These are phyloP conservation scores for Alnus rubra DNA, from an alignment of 306 rosid species.

Conservation along the genomic window DNA sequence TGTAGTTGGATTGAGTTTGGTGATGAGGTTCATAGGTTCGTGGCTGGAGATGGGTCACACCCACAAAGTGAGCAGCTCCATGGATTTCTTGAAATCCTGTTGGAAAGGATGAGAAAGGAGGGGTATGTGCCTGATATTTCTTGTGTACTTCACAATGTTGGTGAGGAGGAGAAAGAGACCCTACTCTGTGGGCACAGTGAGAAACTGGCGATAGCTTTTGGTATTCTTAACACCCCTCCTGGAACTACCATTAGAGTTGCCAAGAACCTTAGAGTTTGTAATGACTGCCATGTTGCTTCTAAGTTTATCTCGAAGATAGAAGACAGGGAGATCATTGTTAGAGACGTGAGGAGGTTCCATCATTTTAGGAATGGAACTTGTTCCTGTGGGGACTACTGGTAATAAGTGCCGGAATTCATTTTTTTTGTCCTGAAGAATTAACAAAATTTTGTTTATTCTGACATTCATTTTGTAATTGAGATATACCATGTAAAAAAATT, in stretches of 20 bases:
- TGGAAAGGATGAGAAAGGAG: slow-evolving; percentile 67
- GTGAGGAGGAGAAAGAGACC: slow-evolving; percentile 80
- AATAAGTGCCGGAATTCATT: neutral
- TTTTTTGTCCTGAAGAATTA: neutral
- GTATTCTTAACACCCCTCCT: slow-evolving; percentile 72
- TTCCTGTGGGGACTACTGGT: slow-evolving; percentile 97
- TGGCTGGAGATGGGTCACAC: slow-evolving; percentile 80
- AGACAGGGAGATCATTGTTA: slow-evolving; percentile 73
- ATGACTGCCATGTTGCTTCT: slow-evolving; percentile 78
- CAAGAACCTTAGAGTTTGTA: slow-evolving; percentile 92
- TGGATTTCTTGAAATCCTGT: slow-evolving; percentile 60
- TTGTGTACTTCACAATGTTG: slow-evolving; percentile 81
- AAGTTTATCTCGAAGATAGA: slow-evolving; percentile 72
- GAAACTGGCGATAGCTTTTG: slow-evolving; percentile 92
- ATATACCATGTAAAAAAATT: neutral
- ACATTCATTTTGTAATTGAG: neutral
- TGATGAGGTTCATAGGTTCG: slow-evolving; percentile 81
- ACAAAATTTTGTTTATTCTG: neutral
- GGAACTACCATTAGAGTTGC: slow-evolving; percentile 85
- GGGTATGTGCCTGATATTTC: slow-evolving; percentile 91
- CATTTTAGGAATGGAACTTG: slow-evolving; percentile 82
- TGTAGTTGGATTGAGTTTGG: slow-evolving; percentile 87
- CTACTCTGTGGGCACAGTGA: slow-evolving; percentile 92
- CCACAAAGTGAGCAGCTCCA: slow-evolving; percentile 66
- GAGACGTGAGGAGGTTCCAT: slow-evolving; percentile 96